phyloP scores from a whole-genome alignment of 805 yeast species.

The Cyberlindnera misumaiensis region DNA sequence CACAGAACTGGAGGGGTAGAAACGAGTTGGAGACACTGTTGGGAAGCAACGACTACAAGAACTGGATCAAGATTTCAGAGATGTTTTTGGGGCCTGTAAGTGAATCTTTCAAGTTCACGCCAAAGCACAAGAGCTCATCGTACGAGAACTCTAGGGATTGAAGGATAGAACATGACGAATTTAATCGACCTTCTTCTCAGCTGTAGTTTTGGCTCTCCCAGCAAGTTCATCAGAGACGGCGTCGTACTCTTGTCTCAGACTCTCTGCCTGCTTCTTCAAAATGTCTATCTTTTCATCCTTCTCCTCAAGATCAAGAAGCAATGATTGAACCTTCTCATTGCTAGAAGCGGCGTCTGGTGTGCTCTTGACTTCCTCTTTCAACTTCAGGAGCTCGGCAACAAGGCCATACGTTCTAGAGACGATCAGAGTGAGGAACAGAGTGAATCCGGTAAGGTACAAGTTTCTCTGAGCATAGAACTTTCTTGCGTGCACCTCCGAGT shows the following conservation, averaged over 20 bases:
- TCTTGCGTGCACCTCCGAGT: conserved; percentile 83
- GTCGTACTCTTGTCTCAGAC: conserved; percentile 61
- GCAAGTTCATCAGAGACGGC: conserved; percentile 20
- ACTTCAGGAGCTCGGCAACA: conserved; percentile 63
- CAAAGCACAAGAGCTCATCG: conserved; percentile 93
- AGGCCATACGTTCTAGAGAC: conserved; percentile 78
- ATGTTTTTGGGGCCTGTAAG: conserved; percentile 89
- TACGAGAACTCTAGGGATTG: conserved; percentile 30
- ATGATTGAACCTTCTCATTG: conserved; percentile 13
- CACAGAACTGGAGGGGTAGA: conserved; percentile 90
- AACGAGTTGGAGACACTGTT: conserved; percentile 85
- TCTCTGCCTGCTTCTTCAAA: conserved; percentile 66
- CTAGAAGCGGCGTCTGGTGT: conserved; percentile 24
- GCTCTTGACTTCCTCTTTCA: conserved; percentile 52
- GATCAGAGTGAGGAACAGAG: conserved; percentile 81
- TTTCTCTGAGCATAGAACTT: conserved; percentile 95
- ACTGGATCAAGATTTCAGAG: conserved; percentile 90
- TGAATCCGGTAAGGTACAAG: conserved; percentile 92
- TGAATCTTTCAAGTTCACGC: conserved; percentile 68
- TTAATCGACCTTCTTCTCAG: conserved; percentile 11
- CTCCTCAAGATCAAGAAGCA: conserved; percentile 23
- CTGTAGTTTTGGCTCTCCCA: conserved; percentile 2
- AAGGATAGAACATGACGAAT: background rate
- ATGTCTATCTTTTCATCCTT: conserved; percentile 60
- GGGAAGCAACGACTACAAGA: conserved; percentile 78